Conservation (phyloP, 495 filamentous ascomycete species). For the Chaetomium cochliodes region DNA sequence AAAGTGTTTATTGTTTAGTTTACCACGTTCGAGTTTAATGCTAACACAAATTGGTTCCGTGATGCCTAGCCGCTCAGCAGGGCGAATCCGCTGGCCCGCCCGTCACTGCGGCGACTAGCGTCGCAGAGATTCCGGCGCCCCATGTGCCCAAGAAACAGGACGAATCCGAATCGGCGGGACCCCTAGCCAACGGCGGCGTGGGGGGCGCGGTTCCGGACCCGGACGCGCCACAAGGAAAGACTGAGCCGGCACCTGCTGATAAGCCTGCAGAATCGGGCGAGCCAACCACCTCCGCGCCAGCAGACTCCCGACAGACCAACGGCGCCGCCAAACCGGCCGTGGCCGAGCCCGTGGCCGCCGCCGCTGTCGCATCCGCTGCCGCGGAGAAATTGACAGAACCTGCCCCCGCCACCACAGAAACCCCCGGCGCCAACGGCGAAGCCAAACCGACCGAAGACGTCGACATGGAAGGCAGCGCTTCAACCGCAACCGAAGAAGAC, state of each 20-base stretch:
- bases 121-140: constrained; percentile 16
- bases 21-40: not conserved
- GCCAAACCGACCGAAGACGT: constrained; percentile 20
- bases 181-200: not conserved
- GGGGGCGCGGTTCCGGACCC: not conserved
- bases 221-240: not conserved
- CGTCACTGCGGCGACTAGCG: constrained; percentile 12
- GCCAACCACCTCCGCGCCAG: not conserved
- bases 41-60: constrained; percentile 17
- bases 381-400: constrained; percentile 16
- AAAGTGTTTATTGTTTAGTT: not conserved
- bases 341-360: not conserved
- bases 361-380: not conserved
- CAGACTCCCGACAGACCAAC: constrained; percentile 10
- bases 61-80: constrained; percentile 25
- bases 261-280: constrained; percentile 12
- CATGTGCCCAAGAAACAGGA: constrained; percentile 14
- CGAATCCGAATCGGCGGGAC: not conserved
- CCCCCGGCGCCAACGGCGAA: constrained; percentile 14
- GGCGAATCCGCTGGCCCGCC: constrained; percentile 14
- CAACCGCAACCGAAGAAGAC: constrained; percentile 1
- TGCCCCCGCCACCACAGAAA: constrained; percentile 10
- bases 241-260: constrained; percentile 1
- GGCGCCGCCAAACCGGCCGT: constrained; percentile 17
- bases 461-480: constrained; percentile 25